Base-by-base conservation (phyloP, 179 eudicot genomes). In the Camellia oleifera region DNA sequence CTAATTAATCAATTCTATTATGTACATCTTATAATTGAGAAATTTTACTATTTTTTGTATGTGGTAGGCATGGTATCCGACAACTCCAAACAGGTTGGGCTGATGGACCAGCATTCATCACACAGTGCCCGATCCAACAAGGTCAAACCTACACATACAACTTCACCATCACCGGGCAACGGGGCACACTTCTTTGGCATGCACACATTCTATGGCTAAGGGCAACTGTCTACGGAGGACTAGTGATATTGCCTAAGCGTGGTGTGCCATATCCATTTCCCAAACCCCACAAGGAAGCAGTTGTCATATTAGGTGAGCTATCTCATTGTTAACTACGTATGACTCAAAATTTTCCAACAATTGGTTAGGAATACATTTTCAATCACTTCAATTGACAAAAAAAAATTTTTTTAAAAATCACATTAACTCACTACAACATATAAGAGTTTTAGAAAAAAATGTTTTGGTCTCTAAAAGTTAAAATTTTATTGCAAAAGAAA, bases 121-220 rank as follows among this genome's bases (percentile, higher is more conserved):
- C 90, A 26, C 90, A 88, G 50, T 88, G 90, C 57, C 90, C 90
- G 17, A 88, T 88, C 56, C 88, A 80, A 78, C 87, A 88, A 11
- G 87, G 85, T 0, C 82, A 84, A 52, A 82, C 23, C 80, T 88
- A 85, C 17, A 61, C 81, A 2, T 88, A 88, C 81, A 83, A 88
- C 81, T 88, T 88, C 82, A 88, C 87, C 23, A 50, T 88, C 7
- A 86, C 90, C 1, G 90, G 87, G 7, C 90, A 88, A 70, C 68
- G 90, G 8, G 90, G 88, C 48, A 88, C 90, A 9, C 86, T 88
- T 50, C 63, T 80, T 4, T 88, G 88, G 88, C 90, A 88, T 60
- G 90, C 90, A 7, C 90, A 88, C 75, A 83, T 88, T 48, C 75
- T 84, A 9, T 88, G 90, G 90, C 83, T 88, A 40, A 77, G 90